Evolutionary conservation across 2,329 filamentous ascomycete species (phyloP), one percentile per base, ranked within the genome.

Genomic region (Pochonia chlamydosporia): DNA sequence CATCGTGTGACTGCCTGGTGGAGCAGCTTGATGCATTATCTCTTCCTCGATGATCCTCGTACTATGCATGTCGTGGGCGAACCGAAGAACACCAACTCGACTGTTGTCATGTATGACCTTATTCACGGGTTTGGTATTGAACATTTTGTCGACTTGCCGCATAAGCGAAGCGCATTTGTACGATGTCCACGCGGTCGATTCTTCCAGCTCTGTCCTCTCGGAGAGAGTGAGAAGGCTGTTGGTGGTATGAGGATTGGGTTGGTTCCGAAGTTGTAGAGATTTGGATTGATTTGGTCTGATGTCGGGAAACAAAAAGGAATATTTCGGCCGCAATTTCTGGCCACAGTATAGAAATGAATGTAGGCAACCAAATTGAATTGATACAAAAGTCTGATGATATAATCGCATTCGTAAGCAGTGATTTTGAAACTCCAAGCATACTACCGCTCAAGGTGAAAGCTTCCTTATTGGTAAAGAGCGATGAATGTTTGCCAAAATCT

Each of bases 91-190:
- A 85, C 81, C 4, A 86, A 85, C 57, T 76, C 72, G 24, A 85
- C 81, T 0, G 82, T 90, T 13, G 70, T 90, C 49, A 80, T 82
- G 51, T 90, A 90, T 63, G 86, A 91, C 56, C 77, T 87, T 46
- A 79, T 84, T 43, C 83, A 88, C 56, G 86, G 86, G 1, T 84
- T 89, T 56, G 79, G 81, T 6, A 71, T 89, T 31, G 81, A 86
- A 56, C 86, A 86, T 65, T 80, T 87, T 51, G 78, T 88, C 52
- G 85, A 89, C 55, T 65, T 89, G 52, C 82, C 83, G 4, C 80
- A 87, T 56, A 88, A 89, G 71, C 75, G 85, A 24, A 84, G 82
- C 48, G 83, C 81, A 2, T 75, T 87, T 51, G 76, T 86, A 60
- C 72, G 74, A 49, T 84, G 83, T 56, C 78, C 78, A 43, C 70